Base-by-base conservation (phyloP, 352 stramenopile species). In the Phytophthora macrochlamydospora region DNA sequence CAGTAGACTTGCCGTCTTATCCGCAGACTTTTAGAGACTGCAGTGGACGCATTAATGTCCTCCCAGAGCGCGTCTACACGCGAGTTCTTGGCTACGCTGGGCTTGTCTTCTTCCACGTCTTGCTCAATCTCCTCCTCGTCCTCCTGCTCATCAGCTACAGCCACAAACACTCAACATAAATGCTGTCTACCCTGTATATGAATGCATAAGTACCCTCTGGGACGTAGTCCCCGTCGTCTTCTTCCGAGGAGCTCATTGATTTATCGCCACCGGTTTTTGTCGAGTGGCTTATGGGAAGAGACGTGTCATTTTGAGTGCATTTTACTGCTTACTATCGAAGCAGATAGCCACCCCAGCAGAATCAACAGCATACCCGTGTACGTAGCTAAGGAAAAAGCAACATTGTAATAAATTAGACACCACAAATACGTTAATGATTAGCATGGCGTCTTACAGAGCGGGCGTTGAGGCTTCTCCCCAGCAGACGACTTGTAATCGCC, bases 181-280 rank as follows among this genome's bases (percentile, higher is more conserved):
- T 24, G 18, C 0, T 24, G 18, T 24, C 18, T 24, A 24, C 18
- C 18, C 18, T 24, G 18, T 24, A 24, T 24, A 24, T 24, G 18
- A 24, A 24, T 24, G 18, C 18, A 24, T 24, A 24, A 24, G 18
- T 24, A 88, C 84, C 82, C 71, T 89, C 79, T 2, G 83, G 83
- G 33, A 91, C 67, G 71, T 86, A 93, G 64, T 93, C 85, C 38
- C 83, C 81, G 61, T 90, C 81, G 55, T 88, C 78, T 70, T 88
- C 78, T 24, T 76, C 70, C 7, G 81, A 89, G 3, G 81, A 90
- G 65, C 82, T 91, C 81, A 92, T 89, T 4, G 24, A 43, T 52
- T 38, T 13, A 51, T 57, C 53, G 46, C 0, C 35, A 48, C n/a
- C 42, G 46, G n/a, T 42, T 63, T 54, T 57, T 62, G 64, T 65